A percentile compares a stretch with the other conserved stretches of the same genome.
These are phyloP conservation scores for Lippia alba DNA, from an alignment of 305 asterid species.

Conservation along the genomic window DNA sequence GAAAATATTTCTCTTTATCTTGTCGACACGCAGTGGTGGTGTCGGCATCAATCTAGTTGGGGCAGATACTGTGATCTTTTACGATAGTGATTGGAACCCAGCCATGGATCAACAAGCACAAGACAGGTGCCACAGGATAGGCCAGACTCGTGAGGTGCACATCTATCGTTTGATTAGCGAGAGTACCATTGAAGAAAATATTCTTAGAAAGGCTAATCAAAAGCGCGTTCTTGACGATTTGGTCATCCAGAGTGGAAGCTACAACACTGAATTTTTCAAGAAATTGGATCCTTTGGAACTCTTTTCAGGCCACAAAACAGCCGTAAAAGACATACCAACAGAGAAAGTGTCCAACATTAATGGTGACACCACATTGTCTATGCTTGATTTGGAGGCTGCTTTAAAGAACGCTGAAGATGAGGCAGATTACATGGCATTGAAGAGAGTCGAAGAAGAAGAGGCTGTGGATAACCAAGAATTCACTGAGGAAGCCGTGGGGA, in stretches of 20 bases:
- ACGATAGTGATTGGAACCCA: slow-evolving; percentile 99
- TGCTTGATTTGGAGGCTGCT: slow-evolving; percentile 96
- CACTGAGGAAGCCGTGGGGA: slow-evolving; percentile 89
- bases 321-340: slow-evolving; percentile 41
- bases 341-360: slow-evolving; percentile 51
- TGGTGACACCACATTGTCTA: slow-evolving; percentile 68
- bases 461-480: slow-evolving; percentile 99
- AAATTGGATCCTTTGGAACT: slow-evolving; percentile 94
- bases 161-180: slow-evolving; percentile 95
- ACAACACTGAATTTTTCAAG: slow-evolving; percentile 94
- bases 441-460: slow-evolving; percentile 98
- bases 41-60: slow-evolving; percentile 99
- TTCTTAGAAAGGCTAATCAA: slow-evolving; percentile 95
- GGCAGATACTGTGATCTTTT: slow-evolving; percentile 97
- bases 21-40: slow-evolving; percentile 99
- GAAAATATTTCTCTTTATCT: slow-evolving; percentile 87
- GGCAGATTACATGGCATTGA: slow-evolving; percentile 98
- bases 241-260: slow-evolving; percentile 96
- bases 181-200: slow-evolving; percentile 97
- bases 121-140: slow-evolving; percentile 99
- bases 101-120: slow-evolving; percentile 99
- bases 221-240: slow-evolving; percentile 95
- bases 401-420: slow-evolving; percentile 98
- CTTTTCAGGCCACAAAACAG: slow-evolving; percentile 75
- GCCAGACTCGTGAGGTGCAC: slow-evolving; percentile 99